Evolutionary conservation across 1,139 yeast genomes (phyloP).

Genomic region (Saccharomyces pastorianus): DNA sequence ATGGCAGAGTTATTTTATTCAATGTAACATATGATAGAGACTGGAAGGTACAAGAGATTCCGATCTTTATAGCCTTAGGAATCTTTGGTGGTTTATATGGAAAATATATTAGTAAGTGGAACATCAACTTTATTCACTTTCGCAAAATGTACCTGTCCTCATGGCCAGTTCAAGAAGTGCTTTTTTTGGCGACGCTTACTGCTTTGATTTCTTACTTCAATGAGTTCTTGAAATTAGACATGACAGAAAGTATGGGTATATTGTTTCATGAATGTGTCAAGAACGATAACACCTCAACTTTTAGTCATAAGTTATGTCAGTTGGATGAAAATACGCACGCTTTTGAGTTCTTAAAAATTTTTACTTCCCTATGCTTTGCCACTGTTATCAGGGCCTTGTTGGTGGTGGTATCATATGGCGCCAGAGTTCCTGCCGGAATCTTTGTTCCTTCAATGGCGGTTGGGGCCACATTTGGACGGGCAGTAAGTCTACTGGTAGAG

Average conservation of each 20-base stretch:
- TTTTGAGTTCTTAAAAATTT: constrained; percentile 28
- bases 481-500: constrained; percentile 53
- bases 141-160: constrained; percentile 54
- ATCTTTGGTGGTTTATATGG: constrained; percentile 91
- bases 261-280: constrained; percentile 76
- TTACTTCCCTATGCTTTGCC: constrained; percentile 54
- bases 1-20: constrained; percentile 88
- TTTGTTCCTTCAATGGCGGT: constrained; percentile 96
- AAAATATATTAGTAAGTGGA: constrained; percentile 67
- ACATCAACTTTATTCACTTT: constrained; percentile 69
- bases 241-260: constrained; percentile 92
- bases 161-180: constrained; percentile 56
- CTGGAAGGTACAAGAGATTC: constrained; percentile 84
- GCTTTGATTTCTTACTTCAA: constrained; percentile 77
- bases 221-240: constrained; percentile 70
- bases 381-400: constrained; percentile 62
- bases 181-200: constrained; percentile 58
- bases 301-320: constrained; percentile 45
- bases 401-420: constrained; percentile 80
- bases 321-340: constrained; percentile 33
- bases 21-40: constrained; percentile 76
- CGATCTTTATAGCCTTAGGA: constrained; percentile 72
- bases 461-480: constrained; percentile 90
- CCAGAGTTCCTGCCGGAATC: constrained; percentile 90
- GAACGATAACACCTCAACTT: constrained; percentile 31